Base-by-base conservation (phyloP, 208 protist genomes). In the Trypanosoma theileri region DNA sequence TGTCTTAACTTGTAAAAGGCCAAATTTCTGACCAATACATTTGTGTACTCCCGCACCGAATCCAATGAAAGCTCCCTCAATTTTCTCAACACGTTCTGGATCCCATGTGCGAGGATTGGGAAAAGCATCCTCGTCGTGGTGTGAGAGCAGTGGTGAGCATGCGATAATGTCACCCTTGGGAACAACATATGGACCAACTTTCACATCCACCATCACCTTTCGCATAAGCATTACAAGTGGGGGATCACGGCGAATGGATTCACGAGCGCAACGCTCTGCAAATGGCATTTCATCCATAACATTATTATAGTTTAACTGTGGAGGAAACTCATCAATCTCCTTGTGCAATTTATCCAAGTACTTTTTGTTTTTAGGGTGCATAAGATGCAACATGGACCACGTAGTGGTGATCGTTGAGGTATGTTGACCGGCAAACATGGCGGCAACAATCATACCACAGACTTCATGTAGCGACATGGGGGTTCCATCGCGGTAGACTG, bases 361-460 rank as follows among this genome's bases (percentile, higher is more conserved):
- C 70, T 77, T 79, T 71, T 80, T 82, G 73, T 94, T 91, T 53
- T 75, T 77, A 45, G 71, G 69, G 59, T 85, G 69, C 71, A 94
- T 88, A 12, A 96, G 80, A 70, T 90, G 85, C 42, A 97, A 75
- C 65, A 93, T 67, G n/a, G 93, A 92, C 94, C 92, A 98, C 22
- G 87, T 88, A 19, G 85, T 81, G 16, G 94, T 96, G 73, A 97
- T 96, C 13, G 89, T 86, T 35, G 85, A 94, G 3, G 94, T 98
- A 81, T 98, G 94, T 80, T 98, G 94, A 40, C 94, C 94, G 24
- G 92, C 94, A 76, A 98, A 97, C 82, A 98, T 91, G 57, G 90
- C 80, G 22, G 90, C 91, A 52, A 97, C 91, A 59, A 97, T 92
- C 83, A 93, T 91, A 65, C 94, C 94, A 66, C 88, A 95, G 35